Base-by-base conservation (phyloP, 1,284 basidiomycete species). In the Vanrija humicola region DNA sequence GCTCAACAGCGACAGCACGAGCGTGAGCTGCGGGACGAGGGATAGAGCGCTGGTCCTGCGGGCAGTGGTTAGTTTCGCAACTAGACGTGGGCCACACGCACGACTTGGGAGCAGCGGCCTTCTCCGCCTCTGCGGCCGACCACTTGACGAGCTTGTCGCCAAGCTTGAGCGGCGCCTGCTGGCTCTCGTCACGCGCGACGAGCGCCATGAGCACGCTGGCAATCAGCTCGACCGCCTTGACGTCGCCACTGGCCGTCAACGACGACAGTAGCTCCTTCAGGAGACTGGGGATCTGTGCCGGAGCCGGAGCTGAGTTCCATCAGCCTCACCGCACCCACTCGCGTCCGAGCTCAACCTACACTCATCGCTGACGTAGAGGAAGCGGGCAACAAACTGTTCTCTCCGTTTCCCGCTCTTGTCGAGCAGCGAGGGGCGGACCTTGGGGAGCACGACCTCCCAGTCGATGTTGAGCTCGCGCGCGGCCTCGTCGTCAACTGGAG, bases 101-200 rank as follows among this genome's bases (percentile, higher is more conserved):
- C 48, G 61, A 59, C 50, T 56, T 61, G 28, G 51, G 38, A 1
- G 54, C 23, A 6, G 56, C 43, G 6, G 58, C 62, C 52, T 73
- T 73, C 10, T 73, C 74, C 12, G 63, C 66, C 55, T 74, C 72
- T 9, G 59, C 50, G 12, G 54, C 52, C 1, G 61, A 57, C 71
- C 71, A 74, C 62, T 73, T 74, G 54, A 68, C 70, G 10, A 74
- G 62, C 65, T 73, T 72, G 58, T 74, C 71, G 9, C 67, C 71
- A 5, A 74, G 64, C 57, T 72, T 70, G n/a, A 64, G 47, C 23
- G 56, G 47, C 10, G 52, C 50, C 15, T 56, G 50, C 46, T 54
- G 53, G 50, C 50, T 46, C 54, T 76, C 72, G 55, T 75, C 73
- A 21, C 74, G 61, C 39, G 48, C 48, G 0, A 71, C 64, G 9